phyloP scores from a whole-genome alignment of 192 early-diverging fungal genomes.

The Mortierella alpina region DNA sequence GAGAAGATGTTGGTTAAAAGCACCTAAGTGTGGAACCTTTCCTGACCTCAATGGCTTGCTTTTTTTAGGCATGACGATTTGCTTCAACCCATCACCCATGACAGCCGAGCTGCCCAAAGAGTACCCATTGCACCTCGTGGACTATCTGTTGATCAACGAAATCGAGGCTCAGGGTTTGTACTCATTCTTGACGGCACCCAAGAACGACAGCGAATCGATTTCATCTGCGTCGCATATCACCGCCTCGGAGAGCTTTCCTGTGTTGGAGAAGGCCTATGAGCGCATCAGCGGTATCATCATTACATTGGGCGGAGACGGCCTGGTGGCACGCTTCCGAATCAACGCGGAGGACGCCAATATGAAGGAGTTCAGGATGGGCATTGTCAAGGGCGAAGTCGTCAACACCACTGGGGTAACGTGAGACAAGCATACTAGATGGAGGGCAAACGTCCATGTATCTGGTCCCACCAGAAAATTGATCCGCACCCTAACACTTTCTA shows the following conservation, averaged over 20 bases:
- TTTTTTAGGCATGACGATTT: conserved; percentile 68
- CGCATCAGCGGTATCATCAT: conserved; percentile 69
- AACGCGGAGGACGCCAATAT: conserved; percentile 41
- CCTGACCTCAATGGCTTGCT: neutral
- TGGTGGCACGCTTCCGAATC: conserved; percentile 58
- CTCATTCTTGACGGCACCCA: conserved; percentile 23
- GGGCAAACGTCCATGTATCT: too few relatives aligned
- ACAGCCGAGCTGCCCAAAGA: conserved; percentile 48
- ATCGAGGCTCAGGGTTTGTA: conserved; percentile 72
- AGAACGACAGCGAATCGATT: conserved; percentile 2
- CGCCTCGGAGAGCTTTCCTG: conserved; percentile 27
- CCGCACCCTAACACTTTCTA: neutral
- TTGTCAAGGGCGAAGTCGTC: conserved; percentile 60
- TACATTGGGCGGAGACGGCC: conserved; percentile 77
- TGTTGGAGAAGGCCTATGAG: conserved; percentile 58
- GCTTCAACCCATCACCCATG: conserved; percentile 92
- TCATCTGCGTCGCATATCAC: conserved; percentile 48
- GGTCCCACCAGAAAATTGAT: neutral
- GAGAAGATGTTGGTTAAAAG: neutral
- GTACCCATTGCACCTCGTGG: conserved; percentile 70
- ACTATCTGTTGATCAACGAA: conserved; percentile 87
- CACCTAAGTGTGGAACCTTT: neutral
- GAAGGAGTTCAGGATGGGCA: conserved; percentile 55
- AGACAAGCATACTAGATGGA: neutral
- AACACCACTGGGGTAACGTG: conserved; percentile 62